Percentiles rank a stretch among this genome's conserved stretches.
Evolutionary conservation across 441 rosid species (phyloP).

Genomic region (Biscutella laevigata): DNA sequence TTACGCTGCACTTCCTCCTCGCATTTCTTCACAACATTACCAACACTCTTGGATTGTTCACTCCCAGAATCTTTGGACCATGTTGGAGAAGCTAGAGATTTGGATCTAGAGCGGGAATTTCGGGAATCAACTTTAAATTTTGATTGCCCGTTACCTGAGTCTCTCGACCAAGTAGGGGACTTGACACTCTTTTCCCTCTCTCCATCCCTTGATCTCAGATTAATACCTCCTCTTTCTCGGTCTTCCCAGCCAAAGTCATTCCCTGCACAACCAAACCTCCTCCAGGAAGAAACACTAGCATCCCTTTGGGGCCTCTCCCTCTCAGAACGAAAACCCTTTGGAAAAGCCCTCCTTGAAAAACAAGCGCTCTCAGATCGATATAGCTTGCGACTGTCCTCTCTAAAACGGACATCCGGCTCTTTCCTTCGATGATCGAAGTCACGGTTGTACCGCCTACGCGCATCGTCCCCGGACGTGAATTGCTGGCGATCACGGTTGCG

Average conservation of each 20-base stretch:
- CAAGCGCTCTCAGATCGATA: conserved; percentile 76
- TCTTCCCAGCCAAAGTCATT: conserved; percentile 41
- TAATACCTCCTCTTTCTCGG: too few relatives aligned
- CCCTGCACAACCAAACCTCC: conserved; percentile 53
- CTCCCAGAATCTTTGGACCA: conserved; percentile 61
- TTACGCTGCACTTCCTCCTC: conserved; percentile 39
- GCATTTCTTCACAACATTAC: conserved; percentile 33
- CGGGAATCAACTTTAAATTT: conserved; percentile 31
- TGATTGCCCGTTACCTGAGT: conserved; percentile 40
- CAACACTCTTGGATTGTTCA: conserved; percentile 59
- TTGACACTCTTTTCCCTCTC: conserved; percentile 35
- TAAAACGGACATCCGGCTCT: conserved; percentile 38
- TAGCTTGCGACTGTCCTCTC: too few relatives aligned
- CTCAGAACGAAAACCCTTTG: conserved; percentile 82
- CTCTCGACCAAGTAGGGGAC: conserved; percentile 76
- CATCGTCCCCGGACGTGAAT: conserved; percentile 34
- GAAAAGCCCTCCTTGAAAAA: conserved; percentile 71
- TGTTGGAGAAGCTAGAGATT: conserved; percentile 46
- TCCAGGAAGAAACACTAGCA: conserved; percentile 74
- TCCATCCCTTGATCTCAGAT: conserved; percentile 22
- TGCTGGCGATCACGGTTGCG: conserved; percentile 58
- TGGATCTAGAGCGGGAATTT: conserved; percentile 37
- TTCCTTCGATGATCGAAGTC: conserved; percentile 54
- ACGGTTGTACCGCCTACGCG: conserved; percentile 53
- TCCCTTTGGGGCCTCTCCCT: conserved; percentile 78